phyloP scores from a whole-genome alignment of 1,284 basidiomycete genomes.

The Sanghuangporus baumii region DNA sequence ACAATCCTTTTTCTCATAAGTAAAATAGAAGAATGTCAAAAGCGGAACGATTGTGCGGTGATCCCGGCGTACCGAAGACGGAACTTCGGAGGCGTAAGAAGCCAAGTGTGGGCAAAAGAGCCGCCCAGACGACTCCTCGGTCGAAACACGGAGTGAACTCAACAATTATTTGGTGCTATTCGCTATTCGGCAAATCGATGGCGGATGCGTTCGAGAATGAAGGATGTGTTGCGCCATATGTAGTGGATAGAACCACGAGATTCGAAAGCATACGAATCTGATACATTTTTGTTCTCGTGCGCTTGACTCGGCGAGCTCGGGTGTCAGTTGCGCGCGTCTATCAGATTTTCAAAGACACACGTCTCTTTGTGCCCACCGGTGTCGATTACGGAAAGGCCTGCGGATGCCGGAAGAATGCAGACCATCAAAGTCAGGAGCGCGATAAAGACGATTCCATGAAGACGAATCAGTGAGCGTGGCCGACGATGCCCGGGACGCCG shows the following conservation, averaged over 20 bases:
- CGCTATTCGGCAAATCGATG: background rate
- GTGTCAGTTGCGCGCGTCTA: background rate
- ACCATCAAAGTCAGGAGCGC: background rate
- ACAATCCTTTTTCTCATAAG: background rate
- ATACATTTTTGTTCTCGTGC: background rate
- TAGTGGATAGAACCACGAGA: no score
- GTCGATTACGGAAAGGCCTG: background rate
- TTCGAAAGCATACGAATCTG: background rate
- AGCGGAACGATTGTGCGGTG: background rate
- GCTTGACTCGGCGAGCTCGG: background rate
- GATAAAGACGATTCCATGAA: background rate
- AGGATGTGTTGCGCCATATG: no score
- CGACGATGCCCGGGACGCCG: background rate
- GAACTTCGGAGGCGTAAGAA: background rate
- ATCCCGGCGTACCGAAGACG: conserved; percentile 1
- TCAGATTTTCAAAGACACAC: background rate
- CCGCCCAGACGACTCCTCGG: background rate
- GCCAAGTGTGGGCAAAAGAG: background rate
- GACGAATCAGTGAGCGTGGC: background rate
- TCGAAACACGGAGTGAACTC: background rate
- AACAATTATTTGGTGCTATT: background rate
- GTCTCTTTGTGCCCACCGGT: background rate
- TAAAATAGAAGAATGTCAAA: background rate
- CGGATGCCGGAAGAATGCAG: background rate
- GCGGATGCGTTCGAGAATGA: no score